Evolutionary conservation across 169 alveolate genomes (phyloP).

Genomic region (Theileria annulata): DNA sequence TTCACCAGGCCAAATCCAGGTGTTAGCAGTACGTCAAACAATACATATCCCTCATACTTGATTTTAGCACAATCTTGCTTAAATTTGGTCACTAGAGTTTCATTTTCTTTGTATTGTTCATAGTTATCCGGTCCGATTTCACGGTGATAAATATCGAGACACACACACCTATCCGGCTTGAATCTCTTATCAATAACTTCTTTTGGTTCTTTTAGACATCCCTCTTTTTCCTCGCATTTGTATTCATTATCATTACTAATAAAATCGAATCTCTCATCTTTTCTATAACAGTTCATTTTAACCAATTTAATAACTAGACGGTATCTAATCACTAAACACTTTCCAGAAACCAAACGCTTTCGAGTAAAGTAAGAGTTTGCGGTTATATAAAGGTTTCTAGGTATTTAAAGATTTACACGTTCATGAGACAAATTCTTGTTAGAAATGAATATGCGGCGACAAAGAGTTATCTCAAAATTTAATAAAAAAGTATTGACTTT

Average conservation of each 20-base stretch:
- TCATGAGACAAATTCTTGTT: background rate
- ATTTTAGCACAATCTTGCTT: background rate
- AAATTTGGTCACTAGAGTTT: background rate
- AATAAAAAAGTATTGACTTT: no score
- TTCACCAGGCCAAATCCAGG: background rate
- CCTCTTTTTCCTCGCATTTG: no score
- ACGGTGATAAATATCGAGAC: background rate
- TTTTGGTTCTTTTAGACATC: no score
- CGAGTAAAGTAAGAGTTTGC: no score
- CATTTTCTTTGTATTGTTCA: background rate
- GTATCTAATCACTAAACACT: no score
- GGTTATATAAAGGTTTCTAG: no score
- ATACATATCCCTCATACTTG: background rate
- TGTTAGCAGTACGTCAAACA: background rate
- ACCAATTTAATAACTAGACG: background rate
- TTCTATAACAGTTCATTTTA: background rate
- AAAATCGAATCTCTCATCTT: background rate
- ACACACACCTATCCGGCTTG: background rate
- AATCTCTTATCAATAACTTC: background rate
- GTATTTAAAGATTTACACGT: no score
- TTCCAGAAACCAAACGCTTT: no score
- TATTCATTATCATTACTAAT: background rate
- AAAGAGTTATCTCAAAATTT: no score
- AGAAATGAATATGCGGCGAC: background rate
- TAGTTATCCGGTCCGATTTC: background rate